Base-by-base conservation (phyloP, 2,329 filamentous ascomycete species). In the Monosporascus sp. region DNA sequence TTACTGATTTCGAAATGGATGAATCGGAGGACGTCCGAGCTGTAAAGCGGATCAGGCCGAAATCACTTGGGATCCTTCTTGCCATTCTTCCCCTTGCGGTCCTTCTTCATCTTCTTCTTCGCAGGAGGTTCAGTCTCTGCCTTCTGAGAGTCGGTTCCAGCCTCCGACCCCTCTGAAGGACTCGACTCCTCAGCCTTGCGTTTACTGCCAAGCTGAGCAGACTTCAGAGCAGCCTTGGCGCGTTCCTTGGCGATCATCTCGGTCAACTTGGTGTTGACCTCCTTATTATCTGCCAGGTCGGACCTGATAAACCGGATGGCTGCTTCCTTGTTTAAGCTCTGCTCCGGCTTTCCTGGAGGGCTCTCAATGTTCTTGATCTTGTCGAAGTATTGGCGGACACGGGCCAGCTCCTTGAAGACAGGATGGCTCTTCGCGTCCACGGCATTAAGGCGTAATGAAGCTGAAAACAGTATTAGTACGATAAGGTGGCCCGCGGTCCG, bases 321-420 rank as follows among this genome's bases (percentile, higher is more conserved):
- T 6, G 90, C 92, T 59, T 83, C 82, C 62, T 88, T 92, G 65
- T 97, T 82, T 57, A 89, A 73, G 1, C 74, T 79, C 55, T 72
- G 65, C 43, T 70, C 75, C 35, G 80, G 78, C 63, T 82, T 76
- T 50, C 74, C 70, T 3, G 80, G 78, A 1, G 82, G 80, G 6
- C 76, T 79, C 70, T 97, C 91, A 3, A 84, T 80, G 15, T 78
- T 76, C 66, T 94, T 90, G 68, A 97, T 93, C 75, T 97, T 99
- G 55, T 82, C 84, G 72, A 96, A 96, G 70, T 97, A 97, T 67
- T 91, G 88, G 70, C 87, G 90, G 51, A 97, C 86, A 52, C 94
- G 85, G 54, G 84, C 87, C 57, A 99, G 80, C 74, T 99, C 94
- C 54, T 81, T 80, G 72, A 90, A 94, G 54, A 99, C 83, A 27